Percentiles rank a stretch among this genome's conserved stretches.
Evolutionary conservation across 148 eudicot genomes (phyloP).

Genomic region (Rhododendron kiyosumense): DNA sequence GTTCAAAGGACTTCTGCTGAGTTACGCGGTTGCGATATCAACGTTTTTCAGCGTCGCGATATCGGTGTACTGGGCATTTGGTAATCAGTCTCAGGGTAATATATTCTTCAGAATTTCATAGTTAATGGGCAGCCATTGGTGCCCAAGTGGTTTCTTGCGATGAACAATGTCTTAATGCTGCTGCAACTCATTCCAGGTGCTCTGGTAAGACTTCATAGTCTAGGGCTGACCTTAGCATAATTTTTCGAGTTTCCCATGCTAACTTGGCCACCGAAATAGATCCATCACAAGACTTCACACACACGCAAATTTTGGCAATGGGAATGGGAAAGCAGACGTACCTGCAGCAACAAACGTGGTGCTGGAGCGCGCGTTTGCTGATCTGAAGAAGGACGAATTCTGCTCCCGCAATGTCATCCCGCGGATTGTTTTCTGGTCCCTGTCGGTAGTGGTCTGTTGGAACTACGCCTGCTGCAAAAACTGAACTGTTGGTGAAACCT

Average conservation of each 20-base stretch:
- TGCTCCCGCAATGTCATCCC: slow-evolving; percentile 47
- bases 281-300: too few species aligned
- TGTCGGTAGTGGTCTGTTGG: slow-evolving; percentile 38
- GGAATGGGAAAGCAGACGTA: slow-evolving; percentile 35
- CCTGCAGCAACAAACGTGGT: slow-evolving; percentile 61
- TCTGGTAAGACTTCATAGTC: slow-evolving; percentile 29
- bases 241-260: too few species aligned
- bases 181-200: slow-evolving; percentile 47
- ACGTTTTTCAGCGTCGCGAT: slow-evolving; percentile 62
- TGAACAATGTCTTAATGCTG: slow-evolving; percentile 50
- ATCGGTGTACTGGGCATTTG: slow-evolving; percentile 65
- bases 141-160: slow-evolving; percentile 54
- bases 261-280: too few species aligned
- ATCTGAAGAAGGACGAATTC: slow-evolving; percentile 38
- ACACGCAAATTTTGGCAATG: not conserved
- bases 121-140: slow-evolving; percentile 33
- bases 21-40: slow-evolving; percentile 44
- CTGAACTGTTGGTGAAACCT: too few species aligned
- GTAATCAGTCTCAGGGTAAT: slow-evolving; percentile 21
- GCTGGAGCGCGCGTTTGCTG: slow-evolving; percentile 40
- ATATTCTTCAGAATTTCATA: slow-evolving; percentile 52
- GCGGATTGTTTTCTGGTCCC: slow-evolving; percentile 44
- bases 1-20: slow-evolving; percentile 61
- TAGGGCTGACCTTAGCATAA: too few species aligned
- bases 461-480: too few species aligned